Evolutionary conservation across 305 asterid genomes (phyloP).

Genomic region (Fraxinus velutina): DNA sequence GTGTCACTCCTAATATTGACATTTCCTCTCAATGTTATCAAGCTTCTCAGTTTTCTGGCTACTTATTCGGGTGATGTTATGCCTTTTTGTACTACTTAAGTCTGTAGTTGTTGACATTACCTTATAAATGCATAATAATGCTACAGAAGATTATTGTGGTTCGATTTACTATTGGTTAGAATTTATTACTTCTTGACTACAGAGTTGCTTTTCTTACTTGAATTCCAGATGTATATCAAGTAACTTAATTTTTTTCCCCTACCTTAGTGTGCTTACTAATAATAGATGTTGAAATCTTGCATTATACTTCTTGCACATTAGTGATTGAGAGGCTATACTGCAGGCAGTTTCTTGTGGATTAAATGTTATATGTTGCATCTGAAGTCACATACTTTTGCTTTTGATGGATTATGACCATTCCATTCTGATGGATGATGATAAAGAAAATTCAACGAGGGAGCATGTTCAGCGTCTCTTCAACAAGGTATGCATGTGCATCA

Average conservation of each 20-base stretch:
- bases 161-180: background rate
- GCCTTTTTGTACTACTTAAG: background rate
- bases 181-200: background rate
- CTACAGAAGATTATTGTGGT: background rate
- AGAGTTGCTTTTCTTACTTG: background rate
- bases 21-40: background rate
- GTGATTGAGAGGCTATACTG: background rate
- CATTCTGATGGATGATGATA: slow-evolving; percentile 60
- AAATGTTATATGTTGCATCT: slow-evolving; percentile 26
- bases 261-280: background rate
- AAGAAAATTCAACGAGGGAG: slow-evolving; percentile 49
- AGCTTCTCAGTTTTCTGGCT: background rate
- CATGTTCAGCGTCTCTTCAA: slow-evolving; percentile 70
- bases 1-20: background rate
- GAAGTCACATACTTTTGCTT: slow-evolving; percentile 24
- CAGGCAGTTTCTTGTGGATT: slow-evolving; percentile 28
- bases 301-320: background rate
- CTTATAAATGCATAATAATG: background rate
- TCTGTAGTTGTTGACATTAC: background rate
- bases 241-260: background rate
- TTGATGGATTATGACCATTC: slow-evolving; percentile 69
- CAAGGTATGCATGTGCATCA: slow-evolving; percentile 48
- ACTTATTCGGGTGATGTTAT: background rate
- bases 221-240: background rate
- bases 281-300: background rate